These are phyloP conservation scores for Neurospora intermedia DNA, from an alignment of 495 filamentous ascomycete genomes.

Conservation along the genomic window DNA sequence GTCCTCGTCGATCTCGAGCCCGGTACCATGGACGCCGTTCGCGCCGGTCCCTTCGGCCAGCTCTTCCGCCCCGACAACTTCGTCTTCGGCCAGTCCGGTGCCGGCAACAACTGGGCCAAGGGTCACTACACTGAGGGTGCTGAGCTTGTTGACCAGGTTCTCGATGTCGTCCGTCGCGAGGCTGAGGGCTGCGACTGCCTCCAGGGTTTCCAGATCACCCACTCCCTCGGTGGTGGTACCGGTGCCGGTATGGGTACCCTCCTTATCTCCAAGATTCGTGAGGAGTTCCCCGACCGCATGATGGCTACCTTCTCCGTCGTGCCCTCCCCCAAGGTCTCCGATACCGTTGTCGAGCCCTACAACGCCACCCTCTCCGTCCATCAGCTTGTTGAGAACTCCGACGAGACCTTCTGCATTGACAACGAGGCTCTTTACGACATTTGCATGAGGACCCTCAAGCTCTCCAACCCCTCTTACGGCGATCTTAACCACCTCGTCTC, in stretches of 20 bases:
- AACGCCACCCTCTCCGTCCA: slow-evolving; percentile 98
- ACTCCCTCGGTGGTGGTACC: slow-evolving; percentile 99
- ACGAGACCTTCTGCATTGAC: slow-evolving; percentile 99
- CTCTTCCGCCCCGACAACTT: slow-evolving; percentile 99
- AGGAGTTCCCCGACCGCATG: slow-evolving; percentile 99
- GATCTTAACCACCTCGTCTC: slow-evolving; percentile 99
- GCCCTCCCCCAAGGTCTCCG: slow-evolving; percentile 98
- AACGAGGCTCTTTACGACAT: slow-evolving; percentile 99
- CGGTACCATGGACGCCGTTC: slow-evolving; percentile 98
- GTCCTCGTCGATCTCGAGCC: slow-evolving; percentile 99
- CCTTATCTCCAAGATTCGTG: slow-evolving; percentile 99
- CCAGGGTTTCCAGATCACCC: slow-evolving; percentile 99
- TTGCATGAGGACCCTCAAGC: slow-evolving; percentile 99
- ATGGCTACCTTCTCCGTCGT: slow-evolving; percentile 99
- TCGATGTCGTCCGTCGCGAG: slow-evolving; percentile 98
- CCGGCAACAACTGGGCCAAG: slow-evolving; percentile 99
- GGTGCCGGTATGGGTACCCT: slow-evolving; percentile 99
- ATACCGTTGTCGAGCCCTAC: slow-evolving; percentile 99
- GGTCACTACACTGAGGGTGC: slow-evolving; percentile 99
- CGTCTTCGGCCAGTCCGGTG: slow-evolving; percentile 98
- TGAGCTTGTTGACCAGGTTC: slow-evolving; percentile 94
- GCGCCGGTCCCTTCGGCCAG: slow-evolving; percentile 96
- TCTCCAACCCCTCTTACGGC: slow-evolving; percentile 95
- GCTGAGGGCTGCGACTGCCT: slow-evolving; percentile 99
- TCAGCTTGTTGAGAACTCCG: slow-evolving; percentile 99